Evolutionary conservation across 225 moss, liverwort and hornwort genomes (phyloP), one percentile per base, ranked within the genome.

Genomic region (Asterella californica): DNA sequence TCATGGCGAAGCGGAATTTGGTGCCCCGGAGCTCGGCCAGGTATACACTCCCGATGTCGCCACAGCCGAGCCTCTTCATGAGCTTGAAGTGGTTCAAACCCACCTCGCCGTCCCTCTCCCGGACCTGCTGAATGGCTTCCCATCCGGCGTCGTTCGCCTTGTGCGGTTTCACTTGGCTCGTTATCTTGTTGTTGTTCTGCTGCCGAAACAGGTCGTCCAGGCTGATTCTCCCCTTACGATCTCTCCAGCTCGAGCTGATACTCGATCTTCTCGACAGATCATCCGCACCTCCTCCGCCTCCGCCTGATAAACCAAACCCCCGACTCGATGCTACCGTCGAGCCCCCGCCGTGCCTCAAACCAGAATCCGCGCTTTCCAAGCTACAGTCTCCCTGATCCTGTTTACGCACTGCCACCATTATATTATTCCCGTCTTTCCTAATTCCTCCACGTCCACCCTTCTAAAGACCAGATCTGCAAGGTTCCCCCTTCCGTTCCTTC

Each of bases 21-120:
- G 91, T 96, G 29, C 90, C 96, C 36, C 92, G 89, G 48, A 96
- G 96, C 79, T 96, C 96, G 70, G 96, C 92, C 69, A 96, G 86
- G 73, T 96, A 96, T 46, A 96, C 96, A 79, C 91, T 96, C 11
- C 96, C 96, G 72, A 96, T 96, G 72, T 96, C 96, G 80, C 96
- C 96, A 72, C 92, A 92, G 29, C 96, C 96, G 83, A 96, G 74
- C 78, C 90, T 86, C 87, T 91, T 92, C 22, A 96, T 74, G 27
- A 96, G 92, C 85, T 94, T 94, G 81, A 96, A 96, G 80, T 96
- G 96, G 76, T 90, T 91, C 83, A 96, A 83, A 9, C 96, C 94
- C 82, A 96, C 77, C 8, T 90, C 92, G 72, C 96, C 96, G 54
- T 96, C 96, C 76, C 94, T 86, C 24, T 85, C 77, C 75, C 90